These are phyloP conservation scores for Coemansia sp. DNA, from an alignment of 192 early-diverging fungal species.

Conservation along the genomic window DNA sequence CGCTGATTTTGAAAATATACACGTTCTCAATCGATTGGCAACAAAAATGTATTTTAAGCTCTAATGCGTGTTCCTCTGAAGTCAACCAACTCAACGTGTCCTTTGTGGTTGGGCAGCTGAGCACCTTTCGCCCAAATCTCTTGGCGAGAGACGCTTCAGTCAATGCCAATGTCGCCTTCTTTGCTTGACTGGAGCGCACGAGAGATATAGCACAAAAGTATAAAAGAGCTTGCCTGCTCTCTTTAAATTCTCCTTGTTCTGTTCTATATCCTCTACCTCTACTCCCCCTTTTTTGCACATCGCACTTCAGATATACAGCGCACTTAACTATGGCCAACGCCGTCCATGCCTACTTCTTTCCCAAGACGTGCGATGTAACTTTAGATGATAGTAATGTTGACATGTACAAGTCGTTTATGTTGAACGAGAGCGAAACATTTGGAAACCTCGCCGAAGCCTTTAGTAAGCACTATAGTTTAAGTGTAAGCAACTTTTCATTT, in stretches of 20 bases:
- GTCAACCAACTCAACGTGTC: not conserved
- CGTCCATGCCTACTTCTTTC: slow-evolving; percentile 1
- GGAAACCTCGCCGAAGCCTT: not conserved
- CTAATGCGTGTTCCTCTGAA: not conserved
- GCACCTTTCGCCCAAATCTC: not conserved
- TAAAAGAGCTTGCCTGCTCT: not conserved
- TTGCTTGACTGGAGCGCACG: not conserved
- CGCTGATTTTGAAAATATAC: not conserved
- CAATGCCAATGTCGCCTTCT: not conserved
- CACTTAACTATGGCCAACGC: not conserved
- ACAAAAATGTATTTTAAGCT: not conserved
- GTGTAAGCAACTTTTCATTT: not conserved
- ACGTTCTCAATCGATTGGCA: not conserved
- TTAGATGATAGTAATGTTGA: not conserved
- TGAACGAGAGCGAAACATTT: not conserved
- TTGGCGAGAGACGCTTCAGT: not conserved
- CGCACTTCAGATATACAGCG: not conserved
- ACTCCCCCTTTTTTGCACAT: not conserved
- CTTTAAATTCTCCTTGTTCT: not conserved
- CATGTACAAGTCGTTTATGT: not conserved
- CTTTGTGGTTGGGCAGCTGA: not conserved
- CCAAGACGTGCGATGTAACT: not conserved
- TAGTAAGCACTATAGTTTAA: not conserved
- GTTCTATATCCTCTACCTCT: not conserved
- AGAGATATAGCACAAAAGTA: not conserved